Evolutionary conservation across 257 asterid species (phyloP), one percentile per base, ranked within the genome.

Genomic region (Echites panduratus): DNA sequence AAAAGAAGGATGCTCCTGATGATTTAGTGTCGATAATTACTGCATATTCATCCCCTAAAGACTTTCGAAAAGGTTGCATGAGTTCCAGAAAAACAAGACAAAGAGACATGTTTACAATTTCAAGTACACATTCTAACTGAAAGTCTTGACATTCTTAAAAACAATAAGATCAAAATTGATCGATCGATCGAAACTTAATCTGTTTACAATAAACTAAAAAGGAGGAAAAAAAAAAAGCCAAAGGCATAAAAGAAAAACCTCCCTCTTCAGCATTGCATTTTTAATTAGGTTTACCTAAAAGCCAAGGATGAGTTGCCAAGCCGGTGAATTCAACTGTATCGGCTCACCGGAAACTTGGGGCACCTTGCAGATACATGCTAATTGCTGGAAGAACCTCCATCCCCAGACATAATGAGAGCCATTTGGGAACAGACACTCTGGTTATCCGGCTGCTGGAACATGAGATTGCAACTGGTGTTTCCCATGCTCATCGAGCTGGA

Each of bases 251-350:
- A n/a, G n/a, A n/a, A n/a, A n/a, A n/a, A n/a, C n/a, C n/a, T n/a
- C n/a, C n/a, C n/a, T n/a, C n/a, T n/a, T n/a, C n/a, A n/a, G n/a
- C n/a, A n/a, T n/a, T n/a, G n/a, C n/a, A n/a, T n/a, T n/a, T n/a
- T n/a, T n/a, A n/a, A n/a, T n/a, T n/a, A n/a, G n/a, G n/a, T 10
- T 53, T 67, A 44, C n/a, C 72, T 40, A 93, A 80, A 78, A 93
- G 98, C 98, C 98, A 94, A 88, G 98, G 98, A 94, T 94, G 98
- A 91, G 77, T 89, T 94, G 98, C 98, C 95, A 26, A 80, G 67
- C 83, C 86, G 76, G 85, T 52, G 73, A 63, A 75, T 70, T 27
- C 11, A 71, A 24, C 59, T 38, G 27, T 24, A 35, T 14, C 54
- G 54, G 63, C 81, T 76, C 93, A 91, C 94, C 85, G 89, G 81